Conservation (phyloP, 2,329 filamentous ascomycete species). For the Emmonsiellopsis sp. region DNA sequence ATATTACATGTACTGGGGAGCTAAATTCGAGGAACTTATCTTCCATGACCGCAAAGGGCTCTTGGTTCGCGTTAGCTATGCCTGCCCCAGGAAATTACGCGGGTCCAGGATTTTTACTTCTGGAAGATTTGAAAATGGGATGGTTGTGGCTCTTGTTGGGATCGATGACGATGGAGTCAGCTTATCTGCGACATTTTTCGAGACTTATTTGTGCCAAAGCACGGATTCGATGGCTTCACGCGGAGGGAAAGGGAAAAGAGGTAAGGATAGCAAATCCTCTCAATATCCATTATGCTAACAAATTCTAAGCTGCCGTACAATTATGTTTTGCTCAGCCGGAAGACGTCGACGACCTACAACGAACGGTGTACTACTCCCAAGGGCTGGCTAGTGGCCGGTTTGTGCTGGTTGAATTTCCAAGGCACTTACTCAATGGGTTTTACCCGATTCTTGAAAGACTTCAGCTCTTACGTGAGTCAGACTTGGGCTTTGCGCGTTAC, state of each 20-base stretch:
- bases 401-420: conserved; percentile 14
- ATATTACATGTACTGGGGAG: conserved; percentile 13
- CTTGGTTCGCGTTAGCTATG: conserved; percentile 18
- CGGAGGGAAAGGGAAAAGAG: conserved; percentile 15
- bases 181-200: conserved; percentile 19
- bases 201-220: conserved; percentile 13
- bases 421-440: conserved; percentile 13
- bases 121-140: conserved; percentile 18
- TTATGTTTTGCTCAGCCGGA: conserved; percentile 13
- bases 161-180: conserved; percentile 13
- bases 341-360: conserved; percentile 13
- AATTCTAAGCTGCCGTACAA: conserved; percentile 10
- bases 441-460: conserved; percentile 11
- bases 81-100: conserved; percentile 18
- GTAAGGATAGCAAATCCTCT: conserved; percentile 4
- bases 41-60: conserved; percentile 14
- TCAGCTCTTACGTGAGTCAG: conserved; percentile 5
- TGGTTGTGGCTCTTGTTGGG: conserved; percentile 20
- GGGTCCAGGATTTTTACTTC: conserved; percentile 14
- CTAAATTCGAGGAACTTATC: conserved; percentile 11
- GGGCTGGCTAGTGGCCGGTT: conserved; percentile 9
- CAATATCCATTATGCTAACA: neutral
- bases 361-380: conserved; percentile 11
- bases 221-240: conserved; percentile 14
- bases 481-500: conserved; percentile 14